Evolutionary conservation across 2,329 filamentous ascomycete species (phyloP).

Genomic region (Penicillium brevicompactum): DNA sequence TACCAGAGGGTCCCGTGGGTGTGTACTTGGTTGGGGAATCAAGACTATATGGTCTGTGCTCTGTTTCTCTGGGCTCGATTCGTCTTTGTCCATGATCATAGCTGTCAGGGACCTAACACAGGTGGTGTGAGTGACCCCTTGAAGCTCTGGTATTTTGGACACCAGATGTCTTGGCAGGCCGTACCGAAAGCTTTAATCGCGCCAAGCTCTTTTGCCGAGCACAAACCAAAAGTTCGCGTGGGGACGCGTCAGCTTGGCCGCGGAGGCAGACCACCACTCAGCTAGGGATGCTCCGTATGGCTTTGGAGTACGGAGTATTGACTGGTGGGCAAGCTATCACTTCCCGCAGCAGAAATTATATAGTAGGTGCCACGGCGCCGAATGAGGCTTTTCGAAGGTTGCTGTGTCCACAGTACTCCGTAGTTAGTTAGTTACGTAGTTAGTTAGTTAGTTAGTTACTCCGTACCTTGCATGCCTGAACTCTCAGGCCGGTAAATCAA

Average conservation of each 20-base stretch:
- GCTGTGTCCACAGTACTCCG: no score
- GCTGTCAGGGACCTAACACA: neutral
- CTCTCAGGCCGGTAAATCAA: no score
- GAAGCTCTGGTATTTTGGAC: neutral
- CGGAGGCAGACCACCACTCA: no score
- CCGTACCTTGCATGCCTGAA: no score
- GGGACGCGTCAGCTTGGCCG: conserved; percentile 5
- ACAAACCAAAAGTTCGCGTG: neutral
- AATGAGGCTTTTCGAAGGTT: no score
- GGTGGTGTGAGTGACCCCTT: neutral
- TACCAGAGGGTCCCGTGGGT: conserved; percentile 40
- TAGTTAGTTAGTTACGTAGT: no score
- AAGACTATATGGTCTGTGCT: conserved; percentile 30
- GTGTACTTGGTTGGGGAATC: conserved; percentile 40
- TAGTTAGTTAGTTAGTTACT: no score
- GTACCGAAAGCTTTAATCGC: neutral
- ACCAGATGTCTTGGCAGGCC: conserved; percentile 3
- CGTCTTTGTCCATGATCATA: conserved; percentile 5
- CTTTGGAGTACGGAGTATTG: no score
- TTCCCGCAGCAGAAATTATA: no score
- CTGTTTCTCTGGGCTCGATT: conserved; percentile 7
- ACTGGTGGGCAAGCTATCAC: no score
- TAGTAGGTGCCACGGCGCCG: no score
- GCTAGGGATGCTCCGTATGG: no score
- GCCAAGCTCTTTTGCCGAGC: conserved; percentile 5